Conservation (phyloP, 495 filamentous ascomycete genomes). For the Penicillium riverlandense region DNA sequence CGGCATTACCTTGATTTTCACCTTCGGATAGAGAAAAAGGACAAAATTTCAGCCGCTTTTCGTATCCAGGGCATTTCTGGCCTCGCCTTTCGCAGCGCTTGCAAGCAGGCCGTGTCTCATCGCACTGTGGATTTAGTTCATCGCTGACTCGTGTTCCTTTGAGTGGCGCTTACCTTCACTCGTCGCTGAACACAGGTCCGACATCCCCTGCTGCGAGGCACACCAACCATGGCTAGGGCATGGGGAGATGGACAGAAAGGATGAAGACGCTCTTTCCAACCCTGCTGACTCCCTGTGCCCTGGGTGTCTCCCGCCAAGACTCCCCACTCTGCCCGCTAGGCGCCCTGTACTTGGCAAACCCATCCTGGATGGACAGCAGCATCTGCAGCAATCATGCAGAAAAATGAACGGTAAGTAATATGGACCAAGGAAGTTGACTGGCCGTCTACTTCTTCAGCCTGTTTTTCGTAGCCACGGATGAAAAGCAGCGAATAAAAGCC, state of each 20-base stretch:
- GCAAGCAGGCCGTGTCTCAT: constrained; percentile 18
- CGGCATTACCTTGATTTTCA: background rate
- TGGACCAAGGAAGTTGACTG: too few species aligned
- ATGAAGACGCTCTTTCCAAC: too few species aligned
- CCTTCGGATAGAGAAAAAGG: constrained; percentile 1
- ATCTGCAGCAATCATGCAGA: too few species aligned
- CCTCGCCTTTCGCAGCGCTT: constrained; percentile 18
- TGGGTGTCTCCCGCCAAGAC: too few species aligned
- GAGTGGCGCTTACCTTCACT: constrained; percentile 16
- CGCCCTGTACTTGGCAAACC: too few species aligned
- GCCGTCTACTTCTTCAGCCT: too few species aligned
- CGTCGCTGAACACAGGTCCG: constrained; percentile 23
- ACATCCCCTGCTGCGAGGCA: constrained; percentile 32
- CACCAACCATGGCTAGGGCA: constrained; percentile 28
- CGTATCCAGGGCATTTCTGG: constrained; percentile 23
- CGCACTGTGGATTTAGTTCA: constrained; percentile 14
- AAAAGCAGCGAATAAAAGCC: too few species aligned
- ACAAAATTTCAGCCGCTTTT: constrained; percentile 12
- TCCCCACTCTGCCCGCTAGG: too few species aligned
- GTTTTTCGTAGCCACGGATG: too few species aligned
- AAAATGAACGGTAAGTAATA: too few species aligned
- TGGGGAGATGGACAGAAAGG: background rate
- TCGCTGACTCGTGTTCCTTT: background rate
- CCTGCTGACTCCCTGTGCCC: too few species aligned
- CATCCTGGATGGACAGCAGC: too few species aligned